A percentile compares a stretch with the other conserved stretches of the same genome.
phyloP scores from a whole-genome alignment of 2,329 filamentous ascomycete genomes.

The Xylaria multiplex region DNA sequence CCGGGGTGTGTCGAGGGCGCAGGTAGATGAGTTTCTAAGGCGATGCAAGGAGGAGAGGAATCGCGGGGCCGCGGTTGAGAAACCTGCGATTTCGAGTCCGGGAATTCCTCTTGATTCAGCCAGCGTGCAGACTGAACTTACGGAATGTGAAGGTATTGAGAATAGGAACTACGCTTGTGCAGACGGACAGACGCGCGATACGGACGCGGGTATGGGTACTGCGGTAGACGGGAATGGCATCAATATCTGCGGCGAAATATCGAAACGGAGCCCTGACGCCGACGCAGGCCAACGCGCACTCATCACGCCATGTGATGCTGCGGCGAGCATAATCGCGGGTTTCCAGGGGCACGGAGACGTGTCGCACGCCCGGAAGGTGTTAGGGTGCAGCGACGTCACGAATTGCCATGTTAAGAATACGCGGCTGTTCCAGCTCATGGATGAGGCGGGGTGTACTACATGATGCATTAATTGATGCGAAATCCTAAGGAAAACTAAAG shows the following conservation, averaged over 20 bases:
- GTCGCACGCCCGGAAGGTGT: constrained; percentile 30
- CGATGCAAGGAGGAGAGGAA: constrained; percentile 44
- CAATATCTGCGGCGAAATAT: not conserved
- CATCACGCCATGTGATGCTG: constrained; percentile 46
- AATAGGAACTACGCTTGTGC: not conserved
- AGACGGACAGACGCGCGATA: not conserved
- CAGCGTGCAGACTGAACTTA: not conserved
- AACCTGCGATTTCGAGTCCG: not conserved
- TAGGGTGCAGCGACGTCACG: constrained; percentile 42
- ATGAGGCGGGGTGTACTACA: constrained; percentile 35
- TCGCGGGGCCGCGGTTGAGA: constrained; percentile 27
- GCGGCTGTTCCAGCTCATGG: constrained; percentile 48
- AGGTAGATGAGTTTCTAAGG: constrained; percentile 53
- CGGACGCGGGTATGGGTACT: not conserved
- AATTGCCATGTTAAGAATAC: constrained; percentile 48
- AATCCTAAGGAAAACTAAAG: too few species aligned
- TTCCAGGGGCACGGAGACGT: constrained; percentile 43
- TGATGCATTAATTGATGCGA: not conserved
- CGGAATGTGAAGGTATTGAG: not conserved
- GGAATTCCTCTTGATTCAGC: not conserved
- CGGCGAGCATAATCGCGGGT: constrained; percentile 45
- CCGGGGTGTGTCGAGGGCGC: constrained; percentile 52
- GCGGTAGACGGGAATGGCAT: not conserved
- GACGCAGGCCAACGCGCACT: constrained; percentile 14
- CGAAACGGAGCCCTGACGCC: too few species aligned